phyloP scores from a whole-genome alignment of 2,329 filamentous ascomycete genomes.

The Fusarium xyrophilum region DNA sequence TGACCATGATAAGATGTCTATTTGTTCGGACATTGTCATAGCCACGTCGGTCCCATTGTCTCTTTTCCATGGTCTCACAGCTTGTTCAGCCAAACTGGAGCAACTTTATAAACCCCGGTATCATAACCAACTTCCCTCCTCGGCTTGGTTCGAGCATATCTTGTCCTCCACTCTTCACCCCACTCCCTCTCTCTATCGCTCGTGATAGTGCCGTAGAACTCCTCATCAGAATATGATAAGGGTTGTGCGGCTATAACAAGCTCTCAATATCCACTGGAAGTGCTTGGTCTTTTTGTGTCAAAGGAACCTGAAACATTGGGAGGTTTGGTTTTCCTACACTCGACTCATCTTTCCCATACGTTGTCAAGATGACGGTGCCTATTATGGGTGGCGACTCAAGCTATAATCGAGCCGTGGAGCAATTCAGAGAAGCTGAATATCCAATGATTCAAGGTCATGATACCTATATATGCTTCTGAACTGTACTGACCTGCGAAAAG shows the following conservation, averaged over 20 bases:
- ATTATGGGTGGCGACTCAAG: slow-evolving; percentile 3
- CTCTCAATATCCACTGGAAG: neutral
- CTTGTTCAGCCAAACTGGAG: neutral
- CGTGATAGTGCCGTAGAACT: slow-evolving; percentile 22
- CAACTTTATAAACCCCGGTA: neutral
- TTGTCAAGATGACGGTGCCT: slow-evolving; percentile 3
- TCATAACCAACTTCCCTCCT: slow-evolving; percentile 19
- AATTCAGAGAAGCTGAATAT: slow-evolving; percentile 66
- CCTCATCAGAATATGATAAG: slow-evolving; percentile 25
- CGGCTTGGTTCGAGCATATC: slow-evolving; percentile 14
- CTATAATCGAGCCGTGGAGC: slow-evolving; percentile 68
- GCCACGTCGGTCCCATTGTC: neutral
- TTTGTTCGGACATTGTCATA: neutral
- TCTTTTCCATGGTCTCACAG: neutral
- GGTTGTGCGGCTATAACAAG: slow-evolving; percentile 12
- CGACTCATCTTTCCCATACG: neutral
- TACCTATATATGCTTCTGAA: neutral
- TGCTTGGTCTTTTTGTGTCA: neutral
- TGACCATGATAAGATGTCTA: slow-evolving; percentile 18
- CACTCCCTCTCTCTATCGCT: slow-evolving; percentile 18
- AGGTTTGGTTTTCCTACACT: neutral
- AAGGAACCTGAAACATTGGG: neutral
- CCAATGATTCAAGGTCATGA: slow-evolving; percentile 71
- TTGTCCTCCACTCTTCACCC: slow-evolving; percentile 18
- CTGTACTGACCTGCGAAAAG: slow-evolving; percentile 51